These are phyloP conservation scores for Fusarium denticulatum DNA, from an alignment of 2,329 filamentous ascomycete genomes.

Conservation along the genomic window DNA sequence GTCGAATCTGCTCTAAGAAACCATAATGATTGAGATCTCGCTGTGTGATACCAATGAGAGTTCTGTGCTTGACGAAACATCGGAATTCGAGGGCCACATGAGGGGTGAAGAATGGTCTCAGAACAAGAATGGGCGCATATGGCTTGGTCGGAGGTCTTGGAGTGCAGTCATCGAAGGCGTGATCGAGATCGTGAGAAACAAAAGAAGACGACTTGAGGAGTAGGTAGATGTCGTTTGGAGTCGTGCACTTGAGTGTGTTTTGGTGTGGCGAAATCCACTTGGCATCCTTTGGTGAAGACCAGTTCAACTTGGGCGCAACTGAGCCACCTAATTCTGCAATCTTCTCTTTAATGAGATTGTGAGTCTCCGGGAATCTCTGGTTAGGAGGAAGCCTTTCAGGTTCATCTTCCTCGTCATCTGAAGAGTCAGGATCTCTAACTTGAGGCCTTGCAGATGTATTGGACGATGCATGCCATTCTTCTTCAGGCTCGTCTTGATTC, in stretches of 20 bases:
- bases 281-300: slow-evolving; percentile 96
- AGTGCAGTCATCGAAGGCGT: slow-evolving; percentile 82
- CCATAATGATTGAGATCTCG: slow-evolving; percentile 90
- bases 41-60: slow-evolving; percentile 85
- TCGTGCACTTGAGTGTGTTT: slow-evolving; percentile 91
- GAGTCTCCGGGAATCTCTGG: slow-evolving; percentile 74
- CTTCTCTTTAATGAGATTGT: slow-evolving; percentile 77
- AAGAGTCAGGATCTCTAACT: slow-evolving; percentile 56
- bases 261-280: slow-evolving; percentile 86
- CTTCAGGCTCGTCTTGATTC: slow-evolving; percentile 65
- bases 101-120: slow-evolving; percentile 87
- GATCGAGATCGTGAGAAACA: slow-evolving; percentile 90
- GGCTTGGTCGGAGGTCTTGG: slow-evolving; percentile 52
- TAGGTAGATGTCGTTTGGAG: slow-evolving; percentile 90
- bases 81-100: slow-evolving; percentile 94
- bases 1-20: slow-evolving; percentile 74
- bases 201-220: slow-evolving; percentile 96
- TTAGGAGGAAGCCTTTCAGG: slow-evolving; percentile 58
- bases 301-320: slow-evolving; percentile 94
- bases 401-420: slow-evolving; percentile 59
- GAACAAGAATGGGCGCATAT: slow-evolving; percentile 81
- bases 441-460: slow-evolving; percentile 42
- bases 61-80: slow-evolving; percentile 88
- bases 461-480: slow-evolving; percentile 56
- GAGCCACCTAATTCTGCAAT: slow-evolving; percentile 86